A percentile compares a stretch with the other conserved stretches of the same genome.
Evolutionary conservation across 331 rosid species (phyloP).

Genomic region (Quercus phellos): DNA sequence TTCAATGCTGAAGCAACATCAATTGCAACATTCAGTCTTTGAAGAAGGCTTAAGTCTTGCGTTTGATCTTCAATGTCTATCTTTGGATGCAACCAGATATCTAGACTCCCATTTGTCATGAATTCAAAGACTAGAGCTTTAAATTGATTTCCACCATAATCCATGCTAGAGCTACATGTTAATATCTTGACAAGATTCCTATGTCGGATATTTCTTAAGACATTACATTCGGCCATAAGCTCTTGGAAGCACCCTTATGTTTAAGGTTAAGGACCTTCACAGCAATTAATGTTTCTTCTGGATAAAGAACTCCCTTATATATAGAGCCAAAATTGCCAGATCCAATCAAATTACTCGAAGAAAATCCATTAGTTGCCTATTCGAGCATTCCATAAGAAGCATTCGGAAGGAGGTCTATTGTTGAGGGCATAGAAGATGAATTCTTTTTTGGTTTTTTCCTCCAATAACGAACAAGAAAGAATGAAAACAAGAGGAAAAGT

Average conservation of each 20-base stretch:
- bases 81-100: too few relatives aligned
- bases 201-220: conserved; percentile 32
- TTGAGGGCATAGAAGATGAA: too few relatives aligned
- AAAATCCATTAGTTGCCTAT: too few relatives aligned
- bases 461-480: too few relatives aligned
- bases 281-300: conserved; percentile 10
- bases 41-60: neutral
- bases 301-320: conserved; percentile 16
- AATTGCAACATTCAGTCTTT: conserved; percentile 1
- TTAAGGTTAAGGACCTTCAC: conserved; percentile 37
- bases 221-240: conserved; percentile 33
- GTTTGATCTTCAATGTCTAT: too few relatives aligned
- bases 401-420: too few relatives aligned
- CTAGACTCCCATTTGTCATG: too few relatives aligned
- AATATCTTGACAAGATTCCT: conserved; percentile 34
- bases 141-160: conserved; percentile 29
- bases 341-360: neutral
- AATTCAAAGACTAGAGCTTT: conserved; percentile 30
- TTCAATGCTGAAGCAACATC: conserved; percentile 42
- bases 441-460: too few relatives aligned
- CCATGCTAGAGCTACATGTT: conserved; percentile 31
- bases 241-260: conserved; percentile 32
- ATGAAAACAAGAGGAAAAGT: neutral
- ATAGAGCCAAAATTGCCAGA: conserved; percentile 26
- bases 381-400: too few relatives aligned